These are phyloP conservation scores for Ballota nigra DNA, from an alignment of 257 asterid genomes.

Conservation along the genomic window DNA sequence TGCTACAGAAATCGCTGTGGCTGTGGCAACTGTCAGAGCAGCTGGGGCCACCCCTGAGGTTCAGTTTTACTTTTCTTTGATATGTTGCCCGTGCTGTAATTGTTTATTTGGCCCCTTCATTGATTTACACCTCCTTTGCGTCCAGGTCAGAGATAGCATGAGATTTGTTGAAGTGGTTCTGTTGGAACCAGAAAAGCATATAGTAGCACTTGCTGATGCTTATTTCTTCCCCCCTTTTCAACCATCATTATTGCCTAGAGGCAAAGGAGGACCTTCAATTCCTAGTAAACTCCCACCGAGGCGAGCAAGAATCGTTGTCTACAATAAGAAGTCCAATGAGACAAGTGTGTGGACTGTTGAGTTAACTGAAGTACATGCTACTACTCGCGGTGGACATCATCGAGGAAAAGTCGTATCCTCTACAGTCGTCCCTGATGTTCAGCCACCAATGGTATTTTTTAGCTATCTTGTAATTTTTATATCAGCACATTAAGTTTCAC, in stretches of 20 bases:
- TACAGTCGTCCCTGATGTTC: conserved; percentile 76
- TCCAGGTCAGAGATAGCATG: conserved; percentile 95
- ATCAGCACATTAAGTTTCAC: conserved; percentile 1
- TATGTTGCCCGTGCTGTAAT: conserved; percentile 1
- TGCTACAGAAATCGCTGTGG: conserved; percentile 86
- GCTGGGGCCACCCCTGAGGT: conserved; percentile 99
- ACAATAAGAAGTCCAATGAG: conserved; percentile 86
- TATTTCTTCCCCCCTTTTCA: conserved; percentile 97
- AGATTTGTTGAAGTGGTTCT: conserved; percentile 90
- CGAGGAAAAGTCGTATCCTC: conserved; percentile 92
- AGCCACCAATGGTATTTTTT: conserved; percentile 85
- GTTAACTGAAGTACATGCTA: conserved; percentile 91
- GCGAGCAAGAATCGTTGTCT: conserved; percentile 82
- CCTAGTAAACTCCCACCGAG: conserved; percentile 93
- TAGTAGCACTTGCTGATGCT: conserved; percentile 96
- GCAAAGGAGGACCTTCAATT: conserved; percentile 82
- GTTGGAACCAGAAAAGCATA: conserved; percentile 87
- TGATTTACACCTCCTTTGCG: conserved; percentile 10
- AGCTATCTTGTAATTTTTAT: neutral
- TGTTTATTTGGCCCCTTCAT: conserved; percentile 1
- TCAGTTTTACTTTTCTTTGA: conserved; percentile 7
- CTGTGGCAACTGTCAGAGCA: conserved; percentile 91
- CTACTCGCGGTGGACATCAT: conserved; percentile 94
- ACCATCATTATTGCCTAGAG: conserved; percentile 75
- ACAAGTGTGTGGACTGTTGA: conserved; percentile 95